Conservation (phyloP, 2,329 filamentous ascomycete genomes). For the Laburnicola sp. region DNA sequence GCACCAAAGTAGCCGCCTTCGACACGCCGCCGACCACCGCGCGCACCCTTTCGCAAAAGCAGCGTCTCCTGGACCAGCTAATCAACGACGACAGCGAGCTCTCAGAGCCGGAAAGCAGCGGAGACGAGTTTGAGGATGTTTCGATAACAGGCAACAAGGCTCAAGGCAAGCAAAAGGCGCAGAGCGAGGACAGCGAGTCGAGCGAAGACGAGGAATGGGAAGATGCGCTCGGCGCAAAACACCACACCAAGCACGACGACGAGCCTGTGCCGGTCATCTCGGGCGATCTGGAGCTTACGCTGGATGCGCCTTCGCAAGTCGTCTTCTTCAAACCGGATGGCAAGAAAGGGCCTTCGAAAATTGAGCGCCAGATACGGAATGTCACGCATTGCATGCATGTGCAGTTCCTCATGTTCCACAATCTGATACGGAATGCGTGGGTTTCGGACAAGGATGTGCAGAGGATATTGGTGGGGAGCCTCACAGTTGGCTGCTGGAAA, state of each 20-base stretch:
- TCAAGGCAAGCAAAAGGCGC: constrained; percentile 50
- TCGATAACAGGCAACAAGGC: constrained; percentile 29
- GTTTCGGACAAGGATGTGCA: constrained; percentile 42
- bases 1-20: constrained; percentile 50
- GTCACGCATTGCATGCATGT: constrained; percentile 89
- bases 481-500: constrained; percentile 40
- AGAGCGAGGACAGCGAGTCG: constrained; percentile 38
- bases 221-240: constrained; percentile 44
- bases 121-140: constrained; percentile 56
- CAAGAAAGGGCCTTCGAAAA: constrained; percentile 85
- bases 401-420: constrained; percentile 84
- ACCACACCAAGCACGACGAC: constrained; percentile 34
- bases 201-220: constrained; percentile 48
- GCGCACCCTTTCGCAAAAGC: constrained; percentile 38
- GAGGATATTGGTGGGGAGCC: constrained; percentile 31
- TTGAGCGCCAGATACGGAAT: constrained; percentile 75
- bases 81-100: constrained; percentile 45
- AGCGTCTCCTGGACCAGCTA: constrained; percentile 42
- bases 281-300: constrained; percentile 73
- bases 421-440: constrained; percentile 62
- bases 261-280: constrained; percentile 54
- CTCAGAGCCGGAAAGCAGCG: constrained; percentile 48
- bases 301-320: constrained; percentile 45
- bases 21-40: constrained; percentile 45
- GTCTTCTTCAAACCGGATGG: constrained; percentile 51